Conservation (phyloP, 2,329 filamentous ascomycete species). For the Colletotrichum sojae region DNA sequence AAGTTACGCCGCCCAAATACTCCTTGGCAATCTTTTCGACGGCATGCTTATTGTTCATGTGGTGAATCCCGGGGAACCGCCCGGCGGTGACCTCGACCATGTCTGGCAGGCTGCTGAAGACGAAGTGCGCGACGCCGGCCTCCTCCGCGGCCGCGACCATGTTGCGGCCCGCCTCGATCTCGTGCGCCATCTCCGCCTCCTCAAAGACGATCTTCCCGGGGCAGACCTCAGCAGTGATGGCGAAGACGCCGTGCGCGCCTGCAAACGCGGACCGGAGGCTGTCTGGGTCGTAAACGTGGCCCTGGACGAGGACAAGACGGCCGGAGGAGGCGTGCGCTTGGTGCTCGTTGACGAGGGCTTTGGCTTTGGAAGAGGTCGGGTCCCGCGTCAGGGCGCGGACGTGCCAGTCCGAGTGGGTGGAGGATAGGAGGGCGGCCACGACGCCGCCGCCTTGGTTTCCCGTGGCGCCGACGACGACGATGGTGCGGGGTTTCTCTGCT, state of each 20-base stretch:
- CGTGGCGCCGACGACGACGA: constrained; percentile 8
- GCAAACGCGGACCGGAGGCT: background rate
- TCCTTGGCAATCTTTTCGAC: constrained; percentile 15
- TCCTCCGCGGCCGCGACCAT: constrained; percentile 13
- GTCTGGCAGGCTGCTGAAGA: constrained; percentile 25
- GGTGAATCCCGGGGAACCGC: constrained; percentile 1
- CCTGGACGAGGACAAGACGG: background rate
- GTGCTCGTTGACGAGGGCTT: background rate
- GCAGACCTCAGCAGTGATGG: background rate
- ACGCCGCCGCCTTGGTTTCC: constrained; percentile 18
- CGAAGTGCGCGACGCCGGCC: constrained; percentile 16
- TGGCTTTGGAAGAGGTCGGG: background rate
- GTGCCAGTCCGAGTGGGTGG: background rate
- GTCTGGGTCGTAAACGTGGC: background rate
- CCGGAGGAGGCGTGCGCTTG: background rate
- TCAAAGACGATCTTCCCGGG: background rate
- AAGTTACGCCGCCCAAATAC: background rate
- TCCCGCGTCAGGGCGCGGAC: constrained; percentile 10
- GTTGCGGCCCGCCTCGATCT: constrained; percentile 7
- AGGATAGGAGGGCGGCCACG: background rate
- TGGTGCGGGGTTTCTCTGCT: background rate
- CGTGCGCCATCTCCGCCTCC: constrained; percentile 3
- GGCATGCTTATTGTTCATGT: constrained; percentile 12
- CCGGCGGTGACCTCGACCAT: constrained; percentile 2
- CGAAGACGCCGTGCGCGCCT: constrained; percentile 9